Base-by-base conservation (phyloP, 2,329 filamentous ascomycete genomes). In the Penicillium sp. region DNA sequence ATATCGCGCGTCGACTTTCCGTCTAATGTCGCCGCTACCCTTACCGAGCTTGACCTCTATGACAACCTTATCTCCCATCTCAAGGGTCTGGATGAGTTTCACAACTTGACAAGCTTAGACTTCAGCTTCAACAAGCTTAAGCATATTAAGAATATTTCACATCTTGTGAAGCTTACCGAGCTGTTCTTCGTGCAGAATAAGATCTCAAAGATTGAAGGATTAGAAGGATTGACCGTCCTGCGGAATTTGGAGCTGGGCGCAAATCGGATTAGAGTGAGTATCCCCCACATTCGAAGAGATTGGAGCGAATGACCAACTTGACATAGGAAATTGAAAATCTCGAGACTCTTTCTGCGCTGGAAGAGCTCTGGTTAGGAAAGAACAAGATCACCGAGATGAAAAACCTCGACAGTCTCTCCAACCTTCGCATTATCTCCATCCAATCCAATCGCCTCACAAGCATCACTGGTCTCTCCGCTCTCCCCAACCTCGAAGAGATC, bases 61-160 rank as follows among this genome's bases (percentile, higher is more conserved):
- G 95, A 99, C 77, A 99, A 99, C 75, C 83, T 96, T 19, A 92
- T 99, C 67, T 85, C 87, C 11, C 92, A 96, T 74, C 86, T 97
- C 75, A 87, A 88, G 63, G 90, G 90, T 29, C 83, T 99, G 46
- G 92, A 97, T 53, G 81, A 86, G 46, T 85, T 97, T 56, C 85
- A 82, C 13, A 82, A 90, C 59, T 84, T 99, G 53, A 91, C 84
- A 6, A 89, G 80, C 55, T 85, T 99, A 53, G 95, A 99, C 73
- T 82, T 99, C 51, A 96, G 90, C 74, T 99, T 97, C 84, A 99
- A 99, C 81, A 98, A 98, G 80, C 93, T 99, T 79, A 97, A 96
- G 75, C 93, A 97, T 76, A 96, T 99, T 79, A 96, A 96, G 76
- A 87, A 93, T 68, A 79, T 98, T 63, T 83, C 84, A 57, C 89